Evolutionary conservation across 768 basidiomycete species (phyloP).

Genomic region (Amyloporia xantha): DNA sequence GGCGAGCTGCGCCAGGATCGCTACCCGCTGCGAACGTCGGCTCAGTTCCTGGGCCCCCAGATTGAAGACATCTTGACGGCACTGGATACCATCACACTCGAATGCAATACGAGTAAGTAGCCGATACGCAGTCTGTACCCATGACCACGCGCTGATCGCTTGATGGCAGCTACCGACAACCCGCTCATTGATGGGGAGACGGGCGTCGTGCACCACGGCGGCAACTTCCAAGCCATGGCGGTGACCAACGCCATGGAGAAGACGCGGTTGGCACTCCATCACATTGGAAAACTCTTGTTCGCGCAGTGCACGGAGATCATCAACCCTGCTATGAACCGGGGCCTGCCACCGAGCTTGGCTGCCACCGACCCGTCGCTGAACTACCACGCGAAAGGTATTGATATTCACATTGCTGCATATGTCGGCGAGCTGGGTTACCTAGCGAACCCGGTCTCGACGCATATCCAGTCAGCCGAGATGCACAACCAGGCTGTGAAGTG

Average conservation of each 20-base stretch:
- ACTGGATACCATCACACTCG: constrained; percentile 55
- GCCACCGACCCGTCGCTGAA: constrained; percentile 76
- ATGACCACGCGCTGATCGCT: not conserved
- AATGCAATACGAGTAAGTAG: constrained; percentile 75
- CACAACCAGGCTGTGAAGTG: constrained; percentile 90
- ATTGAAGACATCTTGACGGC: constrained; percentile 72
- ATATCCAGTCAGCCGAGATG: constrained; percentile 86
- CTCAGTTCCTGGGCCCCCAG: constrained; percentile 84
- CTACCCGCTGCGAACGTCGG: constrained; percentile 65
- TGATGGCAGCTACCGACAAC: constrained; percentile 72
- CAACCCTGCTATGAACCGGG: constrained; percentile 80
- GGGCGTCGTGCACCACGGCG: constrained; percentile 68
- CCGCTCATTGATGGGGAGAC: constrained; percentile 70
- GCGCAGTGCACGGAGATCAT: constrained; percentile 60
- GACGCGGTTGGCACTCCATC: constrained; percentile 52
- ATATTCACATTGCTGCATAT: constrained; percentile 80
- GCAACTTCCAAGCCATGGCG: constrained; percentile 87
- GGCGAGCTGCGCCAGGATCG: constrained; percentile 78
- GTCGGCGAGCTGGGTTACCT: constrained; percentile 75
- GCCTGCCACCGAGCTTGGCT: constrained; percentile 73
- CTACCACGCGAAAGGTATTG: constrained; percentile 80
- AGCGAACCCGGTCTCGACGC: constrained; percentile 78
- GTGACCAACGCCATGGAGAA: constrained; percentile 88
- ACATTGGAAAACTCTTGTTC: constrained; percentile 45
- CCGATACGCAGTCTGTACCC: not conserved